Evolutionary conservation across 495 filamentous ascomycete species (phyloP), one percentile per base, ranked within the genome.

Genomic region (Emericellopsis terricola): DNA sequence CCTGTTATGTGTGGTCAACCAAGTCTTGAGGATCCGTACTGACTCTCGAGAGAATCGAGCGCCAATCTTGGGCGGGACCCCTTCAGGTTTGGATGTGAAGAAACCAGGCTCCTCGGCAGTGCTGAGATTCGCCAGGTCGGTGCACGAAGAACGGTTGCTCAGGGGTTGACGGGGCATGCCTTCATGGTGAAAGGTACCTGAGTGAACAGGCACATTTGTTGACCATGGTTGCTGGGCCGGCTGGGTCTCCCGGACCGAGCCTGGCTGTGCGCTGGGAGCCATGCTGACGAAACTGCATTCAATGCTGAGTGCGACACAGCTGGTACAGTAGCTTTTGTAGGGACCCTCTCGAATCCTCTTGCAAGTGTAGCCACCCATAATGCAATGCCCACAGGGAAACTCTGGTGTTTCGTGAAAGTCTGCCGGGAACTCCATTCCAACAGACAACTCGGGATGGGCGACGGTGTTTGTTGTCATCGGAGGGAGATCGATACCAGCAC

Each of bases 291-390:
- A 77, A 52, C 76, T 84, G 59, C 81, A 86, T 38, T 67, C 64
- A 29, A 76, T 67, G 28, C 71, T 79, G 13, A 87, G 61, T 15
- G 78, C 78, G 41, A 78, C 74, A 47, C 82, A 91, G 41, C 76
- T 75, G 3, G 78, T 83, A 53, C 82, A 91, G 17, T 68, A 69
- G 36, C 65, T 68, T 42, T 69, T 68, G 48, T 76, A 68, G 36
- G 65, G 62, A 55, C 77, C 76, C 48, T 79, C 65, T 23, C 65
- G 65, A 27, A 78, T 71, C 31, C 74, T 57, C 52, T 84, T 84
- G 60, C 81, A 91, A 40, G 84, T 65, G 36, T 85, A 69, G 15
- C 71, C 62, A 53, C 68, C 71, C 9, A 62, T 52, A 21, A 64
- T 59, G 50, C 82, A 91, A 41, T 84, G 76, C 17, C 74, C 65